Conservation (phyloP, 1,139 yeast species). For the Wickerhamomyces sp. region DNA sequence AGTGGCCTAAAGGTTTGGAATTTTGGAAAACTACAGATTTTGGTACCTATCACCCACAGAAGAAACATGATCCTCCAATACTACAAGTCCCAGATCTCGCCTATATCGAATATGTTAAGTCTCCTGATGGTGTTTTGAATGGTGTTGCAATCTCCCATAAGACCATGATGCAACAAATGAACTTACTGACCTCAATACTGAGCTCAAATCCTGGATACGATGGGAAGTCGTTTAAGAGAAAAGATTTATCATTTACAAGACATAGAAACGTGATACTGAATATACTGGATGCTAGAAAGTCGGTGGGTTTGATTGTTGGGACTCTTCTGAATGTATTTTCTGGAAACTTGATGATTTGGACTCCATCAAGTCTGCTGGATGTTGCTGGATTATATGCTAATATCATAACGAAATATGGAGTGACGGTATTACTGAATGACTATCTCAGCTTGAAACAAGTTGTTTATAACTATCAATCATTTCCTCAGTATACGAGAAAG, state of each 20-base stretch:
- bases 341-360: conserved; percentile 80
- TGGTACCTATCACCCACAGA: conserved; percentile 61
- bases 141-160: conserved; percentile 93
- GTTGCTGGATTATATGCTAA: conserved; percentile 87
- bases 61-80: conserved; percentile 61
- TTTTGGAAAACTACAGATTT: conserved; percentile 88
- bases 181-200: conserved; percentile 62
- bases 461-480: conserved; percentile 86
- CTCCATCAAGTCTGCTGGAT: conserved; percentile 70
- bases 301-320: conserved; percentile 84
- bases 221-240: conserved; percentile 30
- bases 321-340: conserved; percentile 75
- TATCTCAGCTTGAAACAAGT: conserved; percentile 89
- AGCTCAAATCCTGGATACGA: conserved; percentile 51
- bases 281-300: conserved; percentile 79
- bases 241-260: conserved; percentile 31
- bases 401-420: conserved; percentile 63
- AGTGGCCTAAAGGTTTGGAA: conserved; percentile 55
- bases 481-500: conserved; percentile 79
- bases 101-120: conserved; percentile 86
- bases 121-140: conserved; percentile 85
- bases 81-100: conserved; percentile 76
- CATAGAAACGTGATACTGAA: conserved; percentile 48
- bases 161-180: conserved; percentile 86
- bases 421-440: conserved; percentile 75